phyloP scores from a whole-genome alignment of 495 filamentous ascomycete species.

The Tirmania nivea region DNA sequence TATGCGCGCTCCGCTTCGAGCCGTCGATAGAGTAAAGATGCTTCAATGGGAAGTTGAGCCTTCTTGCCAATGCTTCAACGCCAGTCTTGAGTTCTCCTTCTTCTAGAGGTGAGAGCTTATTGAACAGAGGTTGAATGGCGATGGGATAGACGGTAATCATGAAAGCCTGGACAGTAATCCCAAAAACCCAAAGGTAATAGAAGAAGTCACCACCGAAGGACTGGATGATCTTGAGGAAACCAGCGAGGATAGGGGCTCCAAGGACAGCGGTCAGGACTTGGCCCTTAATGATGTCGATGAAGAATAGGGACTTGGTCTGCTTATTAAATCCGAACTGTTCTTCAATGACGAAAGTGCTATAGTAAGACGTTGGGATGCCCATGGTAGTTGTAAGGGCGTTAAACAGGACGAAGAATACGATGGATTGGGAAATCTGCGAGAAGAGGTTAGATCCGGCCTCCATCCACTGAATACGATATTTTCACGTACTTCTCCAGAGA shows the following conservation, averaged over 20 bases:
- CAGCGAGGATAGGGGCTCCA: slow-evolving; percentile 67
- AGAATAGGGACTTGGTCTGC: slow-evolving; percentile 70
- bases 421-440: slow-evolving; percentile 60
- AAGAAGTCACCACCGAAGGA: slow-evolving; percentile 83
- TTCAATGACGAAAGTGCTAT: slow-evolving; percentile 85
- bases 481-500: slow-evolving; percentile 29
- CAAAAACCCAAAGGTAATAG: slow-evolving; percentile 92
- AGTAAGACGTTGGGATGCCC: slow-evolving; percentile 63
- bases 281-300: slow-evolving; percentile 80
- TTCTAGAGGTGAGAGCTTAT: slow-evolving; percentile 85
- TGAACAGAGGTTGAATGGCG: slow-evolving; percentile 84
- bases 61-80: slow-evolving; percentile 66
- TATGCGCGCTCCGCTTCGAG: slow-evolving; percentile 89
- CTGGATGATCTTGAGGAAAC: slow-evolving; percentile 76
- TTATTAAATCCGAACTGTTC: slow-evolving; percentile 99
- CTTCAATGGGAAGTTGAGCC: slow-evolving; percentile 70
- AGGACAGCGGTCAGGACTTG: slow-evolving; percentile 61
- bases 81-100: slow-evolving; percentile 68
- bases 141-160: slow-evolving; percentile 94
- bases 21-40: slow-evolving; percentile 93
- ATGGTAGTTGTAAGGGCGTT: slow-evolving; percentile 56
- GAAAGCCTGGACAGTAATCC: slow-evolving; percentile 66
- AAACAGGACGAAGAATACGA: slow-evolving; percentile 79
- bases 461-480: neutral
- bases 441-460: neutral